A percentile compares a stretch with the other conserved stretches of the same genome.
phyloP scores from a whole-genome alignment of 2,329 filamentous ascomycete species.

The Pyrenochaeta sp. region DNA sequence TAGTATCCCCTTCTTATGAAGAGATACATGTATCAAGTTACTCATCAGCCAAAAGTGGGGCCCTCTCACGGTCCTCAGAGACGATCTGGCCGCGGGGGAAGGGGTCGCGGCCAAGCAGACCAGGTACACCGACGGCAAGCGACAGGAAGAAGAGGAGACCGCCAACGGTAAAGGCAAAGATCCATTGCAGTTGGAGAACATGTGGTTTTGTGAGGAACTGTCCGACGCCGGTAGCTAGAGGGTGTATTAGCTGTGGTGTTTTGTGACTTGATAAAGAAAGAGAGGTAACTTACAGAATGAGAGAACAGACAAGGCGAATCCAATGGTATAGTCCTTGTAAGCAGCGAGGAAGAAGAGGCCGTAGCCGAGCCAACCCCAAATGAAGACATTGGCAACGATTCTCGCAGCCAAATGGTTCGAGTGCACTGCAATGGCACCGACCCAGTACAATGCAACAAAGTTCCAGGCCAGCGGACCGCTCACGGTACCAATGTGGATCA shows the following conservation, averaged over 20 bases:
- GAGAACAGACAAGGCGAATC: conserved; percentile 78
- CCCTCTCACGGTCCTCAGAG: conserved; percentile 61
- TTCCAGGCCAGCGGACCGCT: conserved; percentile 86
- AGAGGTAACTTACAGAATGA: conserved; percentile 65
- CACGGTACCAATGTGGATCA: conserved; percentile 79
- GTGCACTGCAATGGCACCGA: conserved; percentile 81
- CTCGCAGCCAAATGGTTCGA: conserved; percentile 72
- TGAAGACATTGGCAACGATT: conserved; percentile 85
- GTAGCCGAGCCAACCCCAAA: conserved; percentile 83
- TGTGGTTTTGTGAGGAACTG: conserved; percentile 78
- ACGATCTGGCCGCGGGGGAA: conserved; percentile 58
- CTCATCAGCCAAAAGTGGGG: conserved; percentile 59
- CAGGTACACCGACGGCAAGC: conserved; percentile 70
- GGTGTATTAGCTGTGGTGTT: conserved; percentile 1
- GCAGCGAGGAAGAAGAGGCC: conserved; percentile 77
- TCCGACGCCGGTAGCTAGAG: conserved; percentile 71
- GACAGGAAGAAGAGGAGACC: conserved; percentile 75
- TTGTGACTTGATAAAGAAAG: background rate
- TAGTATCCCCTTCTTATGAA: too few species aligned
- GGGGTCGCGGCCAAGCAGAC: conserved; percentile 66
- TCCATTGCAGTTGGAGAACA: conserved; percentile 85
- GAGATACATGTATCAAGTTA: conserved; percentile 1
- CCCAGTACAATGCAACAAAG: conserved; percentile 87
- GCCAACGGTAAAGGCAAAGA: conserved; percentile 89
- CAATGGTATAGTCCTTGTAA: conserved; percentile 81